Percentiles rank a stretch among this genome's conserved stretches.
Conservation (phyloP, 257 asterid species). For the Handroanthus guayacan region DNA sequence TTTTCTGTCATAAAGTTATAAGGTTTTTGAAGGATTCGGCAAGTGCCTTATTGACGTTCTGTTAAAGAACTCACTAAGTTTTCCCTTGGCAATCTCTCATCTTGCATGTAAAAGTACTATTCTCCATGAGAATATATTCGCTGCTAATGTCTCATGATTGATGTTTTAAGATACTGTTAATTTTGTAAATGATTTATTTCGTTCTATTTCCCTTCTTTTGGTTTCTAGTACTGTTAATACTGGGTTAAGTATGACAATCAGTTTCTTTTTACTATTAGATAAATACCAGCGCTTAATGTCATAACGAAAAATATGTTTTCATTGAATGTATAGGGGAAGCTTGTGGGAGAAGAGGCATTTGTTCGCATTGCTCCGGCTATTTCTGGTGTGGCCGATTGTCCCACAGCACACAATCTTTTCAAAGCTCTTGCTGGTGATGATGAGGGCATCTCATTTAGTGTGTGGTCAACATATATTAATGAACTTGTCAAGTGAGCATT, state of each 20-base stretch:
- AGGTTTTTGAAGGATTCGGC: too few species aligned
- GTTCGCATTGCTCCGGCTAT: slow-evolving; percentile 95
- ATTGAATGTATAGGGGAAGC: slow-evolving; percentile 59
- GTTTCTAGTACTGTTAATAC: not conserved
- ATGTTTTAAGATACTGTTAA: not conserved
- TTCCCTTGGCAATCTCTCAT: not conserved
- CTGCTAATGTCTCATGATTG: not conserved
- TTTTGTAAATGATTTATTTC: not conserved
- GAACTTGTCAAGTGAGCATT: slow-evolving; percentile 90
- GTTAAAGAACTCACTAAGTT: not conserved
- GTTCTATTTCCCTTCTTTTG: not conserved
- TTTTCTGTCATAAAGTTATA: too few species aligned
- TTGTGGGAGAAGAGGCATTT: slow-evolving; percentile 94
- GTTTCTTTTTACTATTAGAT: not conserved
- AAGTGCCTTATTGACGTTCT: too few species aligned
- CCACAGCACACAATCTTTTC: slow-evolving; percentile 90
- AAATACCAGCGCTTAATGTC: slow-evolving; percentile 16
- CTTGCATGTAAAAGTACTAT: not conserved
- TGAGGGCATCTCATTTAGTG: slow-evolving; percentile 70
- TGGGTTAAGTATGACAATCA: not conserved
- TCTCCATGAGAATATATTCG: not conserved
- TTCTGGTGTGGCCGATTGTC: slow-evolving; percentile 91
- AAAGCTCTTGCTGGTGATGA: slow-evolving; percentile 88
- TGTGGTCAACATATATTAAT: slow-evolving; percentile 79
- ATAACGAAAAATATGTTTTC: slow-evolving; percentile 30